A percentile compares a stretch with the other conserved stretches of the same genome.
Conservation (phyloP, 345 rosid genomes). For the Gossypium turneri region DNA sequence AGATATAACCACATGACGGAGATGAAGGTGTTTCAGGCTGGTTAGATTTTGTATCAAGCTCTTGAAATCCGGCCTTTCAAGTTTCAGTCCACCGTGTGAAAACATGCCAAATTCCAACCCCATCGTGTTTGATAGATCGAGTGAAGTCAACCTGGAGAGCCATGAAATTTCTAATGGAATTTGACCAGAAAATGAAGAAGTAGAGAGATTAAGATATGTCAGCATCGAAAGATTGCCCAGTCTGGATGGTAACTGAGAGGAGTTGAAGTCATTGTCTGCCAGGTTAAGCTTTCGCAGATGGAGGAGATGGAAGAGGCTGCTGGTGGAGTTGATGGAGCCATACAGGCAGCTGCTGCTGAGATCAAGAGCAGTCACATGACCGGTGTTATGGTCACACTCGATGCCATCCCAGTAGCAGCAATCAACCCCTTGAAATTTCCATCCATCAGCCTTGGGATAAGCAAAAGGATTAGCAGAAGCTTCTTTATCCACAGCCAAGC, state of each 20-base stretch:
- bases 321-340: constrained; percentile 19
- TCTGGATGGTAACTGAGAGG: constrained; percentile 1
- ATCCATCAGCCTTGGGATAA: constrained; percentile 12
- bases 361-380: constrained; percentile 21
- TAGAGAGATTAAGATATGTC: constrained; percentile 18
- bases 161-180: constrained; percentile 21
- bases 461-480: constrained; percentile 3
- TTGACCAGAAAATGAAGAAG: constrained; percentile 12
- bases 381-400: constrained; percentile 13
- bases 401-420: constrained; percentile 18
- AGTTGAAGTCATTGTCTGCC: constrained; percentile 4
- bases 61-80: background rate
- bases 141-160: constrained; percentile 18
- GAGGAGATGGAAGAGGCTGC: constrained; percentile 23
- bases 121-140: constrained; percentile 17
- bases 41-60: constrained; percentile 5
- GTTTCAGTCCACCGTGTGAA: background rate
- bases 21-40: constrained; percentile 13
- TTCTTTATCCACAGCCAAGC: background rate
- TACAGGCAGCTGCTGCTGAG: constrained; percentile 17
- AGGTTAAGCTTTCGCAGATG: constrained; percentile 23
- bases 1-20: background rate
- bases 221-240: constrained; percentile 14
- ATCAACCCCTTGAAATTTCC: constrained; percentile 10
- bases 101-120: background rate